phyloP scores from a whole-genome alignment of 2,329 filamentous ascomycete species.

The Ceratocystiopsis brevicomis region DNA sequence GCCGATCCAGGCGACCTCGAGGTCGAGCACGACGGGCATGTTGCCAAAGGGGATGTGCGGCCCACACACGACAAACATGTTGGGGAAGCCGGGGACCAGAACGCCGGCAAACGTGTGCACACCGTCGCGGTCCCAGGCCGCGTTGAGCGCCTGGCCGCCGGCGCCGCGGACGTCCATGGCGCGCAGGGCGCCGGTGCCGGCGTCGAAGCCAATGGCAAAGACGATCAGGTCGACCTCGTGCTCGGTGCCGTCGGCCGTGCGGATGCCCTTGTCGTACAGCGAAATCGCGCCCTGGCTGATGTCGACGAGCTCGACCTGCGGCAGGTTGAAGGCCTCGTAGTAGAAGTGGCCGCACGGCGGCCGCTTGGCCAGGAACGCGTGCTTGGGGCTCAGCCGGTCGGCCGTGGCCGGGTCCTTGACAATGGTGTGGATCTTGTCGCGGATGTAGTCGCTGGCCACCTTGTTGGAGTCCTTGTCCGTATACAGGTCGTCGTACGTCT shows the following conservation, averaged over 20 bases:
- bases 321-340: slow-evolving; percentile 27
- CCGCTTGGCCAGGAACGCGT: slow-evolving; percentile 27
- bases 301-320: slow-evolving; percentile 27
- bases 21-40: slow-evolving; percentile 4
- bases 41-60: slow-evolving; percentile 5
- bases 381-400: slow-evolving; percentile 19
- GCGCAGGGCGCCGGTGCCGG: slow-evolving; percentile 16
- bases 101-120: slow-evolving; percentile 13
- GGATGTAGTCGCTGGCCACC: slow-evolving; percentile 14
- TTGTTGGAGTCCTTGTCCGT: slow-evolving; percentile 14
- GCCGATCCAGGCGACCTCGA: slow-evolving; percentile 5
- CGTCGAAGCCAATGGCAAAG: slow-evolving; percentile 18
- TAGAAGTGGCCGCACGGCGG: slow-evolving; percentile 27
- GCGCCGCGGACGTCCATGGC: slow-evolving; percentile 15
- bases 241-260: slow-evolving; percentile 14
- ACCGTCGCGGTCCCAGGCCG: slow-evolving; percentile 14
- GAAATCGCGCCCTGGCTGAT: slow-evolving; percentile 22
- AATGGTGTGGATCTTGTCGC: slow-evolving; percentile 18
- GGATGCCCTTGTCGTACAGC: slow-evolving; percentile 21
- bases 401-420: slow-evolving; percentile 18
- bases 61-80: slow-evolving; percentile 8
- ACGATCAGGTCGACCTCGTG: slow-evolving; percentile 21
- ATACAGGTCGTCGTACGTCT: slow-evolving; percentile 11
- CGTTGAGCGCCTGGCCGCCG: slow-evolving; percentile 11
- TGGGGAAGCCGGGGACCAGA: slow-evolving; percentile 6